These are phyloP conservation scores for Herpetomonas tarakana DNA, from an alignment of 208 protist species.

Conservation along the genomic window DNA sequence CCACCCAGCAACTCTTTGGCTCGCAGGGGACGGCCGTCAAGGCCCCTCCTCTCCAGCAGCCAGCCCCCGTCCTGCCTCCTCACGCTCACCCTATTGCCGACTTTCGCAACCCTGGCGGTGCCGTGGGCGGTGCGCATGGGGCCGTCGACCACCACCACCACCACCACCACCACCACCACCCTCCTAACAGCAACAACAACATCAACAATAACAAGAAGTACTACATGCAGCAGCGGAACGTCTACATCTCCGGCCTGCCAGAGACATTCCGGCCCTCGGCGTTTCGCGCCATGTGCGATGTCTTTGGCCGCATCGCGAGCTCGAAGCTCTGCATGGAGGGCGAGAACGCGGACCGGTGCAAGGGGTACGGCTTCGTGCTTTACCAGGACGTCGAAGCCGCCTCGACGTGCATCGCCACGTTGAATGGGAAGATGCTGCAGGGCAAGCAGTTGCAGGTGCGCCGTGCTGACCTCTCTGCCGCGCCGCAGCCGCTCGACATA, in stretches of 20 bases:
- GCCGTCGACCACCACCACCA: too few species aligned
- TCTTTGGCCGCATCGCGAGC: constrained; percentile 54
- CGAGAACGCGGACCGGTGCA: constrained; percentile 30
- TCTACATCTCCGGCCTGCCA: constrained; percentile 65
- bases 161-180: too few species aligned
- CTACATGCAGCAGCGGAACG: constrained; percentile 55
- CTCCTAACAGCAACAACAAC: too few species aligned
- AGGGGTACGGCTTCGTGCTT: constrained; percentile 66
- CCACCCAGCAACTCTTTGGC: too few species aligned
- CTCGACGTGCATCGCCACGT: constrained; percentile 39
- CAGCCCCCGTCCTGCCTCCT: too few species aligned
- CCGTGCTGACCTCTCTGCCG: constrained; percentile 46
- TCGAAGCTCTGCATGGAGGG: constrained; percentile 56
- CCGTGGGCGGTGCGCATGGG: too few species aligned
- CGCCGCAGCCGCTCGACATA: constrained; percentile 29
- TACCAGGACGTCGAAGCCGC: constrained; percentile 47
- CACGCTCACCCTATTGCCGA: too few species aligned
- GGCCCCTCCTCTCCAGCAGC: too few species aligned
- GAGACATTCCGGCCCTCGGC: constrained; percentile 38
- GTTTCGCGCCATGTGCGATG: constrained; percentile 51
- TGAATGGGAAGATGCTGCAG: constrained; percentile 38
- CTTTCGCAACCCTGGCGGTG: too few species aligned
- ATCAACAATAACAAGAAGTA: constrained; percentile 29
- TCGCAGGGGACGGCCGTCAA: too few species aligned
- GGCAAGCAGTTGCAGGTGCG: constrained; percentile 56